These are phyloP conservation scores for Truncatella angustata DNA, from an alignment of 2,329 filamentous ascomycete genomes.

Conservation along the genomic window DNA sequence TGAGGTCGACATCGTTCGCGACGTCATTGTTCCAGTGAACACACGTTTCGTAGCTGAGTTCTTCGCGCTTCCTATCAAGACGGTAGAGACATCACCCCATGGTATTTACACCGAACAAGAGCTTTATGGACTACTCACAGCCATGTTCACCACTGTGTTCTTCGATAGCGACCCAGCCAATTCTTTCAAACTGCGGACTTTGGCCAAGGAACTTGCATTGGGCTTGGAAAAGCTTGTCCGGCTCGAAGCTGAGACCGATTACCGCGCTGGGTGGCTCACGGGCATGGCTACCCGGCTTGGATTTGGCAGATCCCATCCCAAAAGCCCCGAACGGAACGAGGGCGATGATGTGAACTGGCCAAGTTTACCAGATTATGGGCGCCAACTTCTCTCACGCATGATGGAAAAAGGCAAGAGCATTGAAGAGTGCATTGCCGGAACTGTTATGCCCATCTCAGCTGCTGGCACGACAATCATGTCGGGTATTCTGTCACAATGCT, in stretches of 20 bases:
- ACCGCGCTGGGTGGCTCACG: conserved; percentile 45
- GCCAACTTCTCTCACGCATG: conserved; percentile 54
- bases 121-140: conserved; percentile 53
- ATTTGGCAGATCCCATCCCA: neutral
- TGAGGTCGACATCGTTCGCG: conserved; percentile 56
- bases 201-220: conserved; percentile 46
- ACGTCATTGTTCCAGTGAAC: conserved; percentile 50
- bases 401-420: conserved; percentile 50
- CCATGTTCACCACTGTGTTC: conserved; percentile 57
- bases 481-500: conserved; percentile 54
- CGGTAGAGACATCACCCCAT: conserved; percentile 41
- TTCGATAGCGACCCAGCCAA: conserved; percentile 56
- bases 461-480: conserved; percentile 59
- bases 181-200: conserved; percentile 52
- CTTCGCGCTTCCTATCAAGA: conserved; percentile 55
- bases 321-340: conserved; percentile 21
- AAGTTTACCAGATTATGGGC: conserved; percentile 54
- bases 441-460: conserved; percentile 54
- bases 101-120: conserved; percentile 57
- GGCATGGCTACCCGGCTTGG: conserved; percentile 34
- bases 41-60: conserved; percentile 54
- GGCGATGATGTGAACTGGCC: conserved; percentile 44
- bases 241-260: conserved; percentile 46
- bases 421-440: conserved; percentile 55
- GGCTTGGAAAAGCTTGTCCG: conserved; percentile 52